Conservation (phyloP, 1,284 basidiomycete genomes). For the Termitomyces sp. region DNA sequence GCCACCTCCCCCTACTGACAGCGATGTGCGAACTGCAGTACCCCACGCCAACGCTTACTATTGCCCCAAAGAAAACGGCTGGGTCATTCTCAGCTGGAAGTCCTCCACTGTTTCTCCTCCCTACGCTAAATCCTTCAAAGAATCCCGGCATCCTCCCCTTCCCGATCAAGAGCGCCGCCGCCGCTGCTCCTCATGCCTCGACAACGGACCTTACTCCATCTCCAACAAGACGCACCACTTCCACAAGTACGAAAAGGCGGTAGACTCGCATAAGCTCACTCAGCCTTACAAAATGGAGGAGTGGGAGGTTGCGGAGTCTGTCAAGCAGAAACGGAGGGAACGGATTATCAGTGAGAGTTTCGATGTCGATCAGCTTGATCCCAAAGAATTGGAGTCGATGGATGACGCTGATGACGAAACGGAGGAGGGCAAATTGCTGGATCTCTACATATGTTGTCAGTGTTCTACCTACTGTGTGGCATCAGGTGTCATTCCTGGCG, state of each 20-base stretch:
- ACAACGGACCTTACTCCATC: slow-evolving; percentile 39
- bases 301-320: slow-evolving; percentile 46
- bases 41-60: slow-evolving; percentile 79
- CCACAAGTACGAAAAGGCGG: slow-evolving; percentile 62
- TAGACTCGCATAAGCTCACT: slow-evolving; percentile 59
- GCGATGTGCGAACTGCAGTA: slow-evolving; percentile 60
- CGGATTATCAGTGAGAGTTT: slow-evolving; percentile 33
- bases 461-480: slow-evolving; percentile 69
- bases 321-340: slow-evolving; percentile 46
- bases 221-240: slow-evolving; percentile 75
- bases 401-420: slow-evolving; percentile 28
- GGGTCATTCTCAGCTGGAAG: slow-evolving; percentile 69
- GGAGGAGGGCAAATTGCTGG: slow-evolving; percentile 57
- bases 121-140: slow-evolving; percentile 47
- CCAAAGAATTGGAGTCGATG: slow-evolving; percentile 26
- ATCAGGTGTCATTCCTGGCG: slow-evolving; percentile 64
- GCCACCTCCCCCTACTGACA: slow-evolving; percentile 39
- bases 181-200: slow-evolving; percentile 45
- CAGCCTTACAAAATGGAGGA: slow-evolving; percentile 55
- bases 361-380: slow-evolving; percentile 29
- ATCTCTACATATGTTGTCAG: slow-evolving; percentile 78
- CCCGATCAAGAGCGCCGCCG: slow-evolving; percentile 52
- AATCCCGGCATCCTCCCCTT: slow-evolving; percentile 37
- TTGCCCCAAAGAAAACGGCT: slow-evolving; percentile 73
- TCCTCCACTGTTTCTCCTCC: slow-evolving; percentile 56